phyloP scores from a whole-genome alignment of 169 alveolate species.

The Eimeria praecox region DNA sequence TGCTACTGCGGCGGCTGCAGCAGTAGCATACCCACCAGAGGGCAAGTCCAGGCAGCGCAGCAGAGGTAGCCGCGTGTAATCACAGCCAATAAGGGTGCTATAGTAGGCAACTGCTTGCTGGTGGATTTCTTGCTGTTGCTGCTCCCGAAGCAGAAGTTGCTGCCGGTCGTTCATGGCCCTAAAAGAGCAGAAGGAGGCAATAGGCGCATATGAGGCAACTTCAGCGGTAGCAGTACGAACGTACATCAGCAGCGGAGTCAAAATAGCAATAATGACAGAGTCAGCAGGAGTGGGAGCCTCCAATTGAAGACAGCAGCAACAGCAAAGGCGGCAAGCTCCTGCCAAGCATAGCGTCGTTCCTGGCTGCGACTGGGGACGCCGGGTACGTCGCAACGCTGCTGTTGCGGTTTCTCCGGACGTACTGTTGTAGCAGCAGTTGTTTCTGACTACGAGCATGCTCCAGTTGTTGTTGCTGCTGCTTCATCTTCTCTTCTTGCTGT shows the following conservation, averaged over 20 bases:
- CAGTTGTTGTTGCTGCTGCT: constrained; percentile 46
- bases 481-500: constrained; percentile 10
- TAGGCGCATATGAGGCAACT: neutral
- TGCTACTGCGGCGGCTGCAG: constrained; percentile 59
- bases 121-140: constrained; percentile 13
- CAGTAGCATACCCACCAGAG: constrained; percentile 37
- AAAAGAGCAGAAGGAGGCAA: neutral
- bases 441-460: constrained; percentile 10
- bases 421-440: constrained; percentile 32
- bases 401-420: neutral
- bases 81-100: constrained; percentile 60
- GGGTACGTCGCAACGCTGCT: neutral
- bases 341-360: neutral
- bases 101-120: constrained; percentile 14
- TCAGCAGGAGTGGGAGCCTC: neutral
- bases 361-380: neutral
- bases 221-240: too few relatives aligned
- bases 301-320: neutral
- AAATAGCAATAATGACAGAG: neutral
- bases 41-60: constrained; percentile 64
- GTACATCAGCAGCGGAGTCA: neutral
- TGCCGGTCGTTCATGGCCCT: constrained; percentile 36
- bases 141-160: constrained; percentile 52
- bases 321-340: neutral
- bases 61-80: constrained; percentile 40